Conservation (phyloP, 768 basidiomycete species). For the Kwoniella sp. region DNA sequence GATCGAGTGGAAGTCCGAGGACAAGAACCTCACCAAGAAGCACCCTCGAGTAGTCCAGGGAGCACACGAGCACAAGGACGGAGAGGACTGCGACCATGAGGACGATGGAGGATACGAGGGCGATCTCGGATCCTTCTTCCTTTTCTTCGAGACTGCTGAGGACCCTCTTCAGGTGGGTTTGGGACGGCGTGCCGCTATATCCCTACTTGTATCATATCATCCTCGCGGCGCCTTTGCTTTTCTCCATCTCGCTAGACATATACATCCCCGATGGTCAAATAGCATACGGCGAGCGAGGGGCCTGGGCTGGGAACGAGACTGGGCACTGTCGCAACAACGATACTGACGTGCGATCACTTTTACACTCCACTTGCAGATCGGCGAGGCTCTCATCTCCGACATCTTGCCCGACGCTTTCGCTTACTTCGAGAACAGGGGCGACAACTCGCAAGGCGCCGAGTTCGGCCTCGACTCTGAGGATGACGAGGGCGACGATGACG, state of each 20-base stretch:
- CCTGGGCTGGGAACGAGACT: not conserved
- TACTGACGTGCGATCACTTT: constrained; percentile 1
- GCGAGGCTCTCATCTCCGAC: constrained; percentile 37
- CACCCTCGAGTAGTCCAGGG: constrained; percentile 36
- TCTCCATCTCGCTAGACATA: not conserved
- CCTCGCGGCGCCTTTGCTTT: too few species aligned
- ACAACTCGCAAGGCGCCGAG: constrained; percentile 23
- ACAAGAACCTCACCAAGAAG: constrained; percentile 42
- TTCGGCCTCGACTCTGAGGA: constrained; percentile 29
- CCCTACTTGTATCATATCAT: too few species aligned
- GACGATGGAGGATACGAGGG: constrained; percentile 45
- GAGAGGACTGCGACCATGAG: constrained; percentile 19
- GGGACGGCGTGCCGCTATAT: not conserved
- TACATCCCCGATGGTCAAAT: too few species aligned
- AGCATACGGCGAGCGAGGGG: not conserved
- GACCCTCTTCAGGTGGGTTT: constrained; percentile 42
- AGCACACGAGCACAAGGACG: constrained; percentile 19
- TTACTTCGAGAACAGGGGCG: constrained; percentile 47
- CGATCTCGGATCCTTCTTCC: constrained; percentile 54
- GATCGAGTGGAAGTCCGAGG: constrained; percentile 54
- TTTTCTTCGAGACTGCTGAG: constrained; percentile 40
- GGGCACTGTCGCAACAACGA: too few species aligned
- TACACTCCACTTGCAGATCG: constrained; percentile 34
- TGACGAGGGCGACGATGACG: constrained; percentile 44
- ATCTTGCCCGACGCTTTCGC: constrained; percentile 45